Evolutionary conservation across 768 basidiomycete species (phyloP), one percentile per base, ranked within the genome.

Genomic region (Psilocybe cubensis): DNA sequence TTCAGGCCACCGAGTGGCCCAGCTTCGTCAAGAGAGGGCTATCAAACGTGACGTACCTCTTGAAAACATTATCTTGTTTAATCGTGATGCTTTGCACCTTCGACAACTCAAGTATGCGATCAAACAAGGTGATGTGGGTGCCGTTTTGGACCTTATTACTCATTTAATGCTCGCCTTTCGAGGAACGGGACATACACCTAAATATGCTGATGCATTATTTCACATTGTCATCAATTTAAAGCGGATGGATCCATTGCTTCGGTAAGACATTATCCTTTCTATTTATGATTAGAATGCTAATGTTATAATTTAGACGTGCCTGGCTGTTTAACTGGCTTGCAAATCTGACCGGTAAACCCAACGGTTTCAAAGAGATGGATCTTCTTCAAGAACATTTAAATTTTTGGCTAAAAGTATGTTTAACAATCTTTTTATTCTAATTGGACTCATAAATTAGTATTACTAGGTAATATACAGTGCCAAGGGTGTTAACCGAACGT

Each of bases 331-430:
- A 70, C 46, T 70, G 69, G 69, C 57, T 70, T 0, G 61, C 63
- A 0, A 70, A 70, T 49, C 47, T 63, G 1, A 40, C 2, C 33
- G 66, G 66, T 0, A 38, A 46, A 1, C 5, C 21, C 1, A 49
- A 63, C 25, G 54, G 57, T 4, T 70, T 68, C 57, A 66, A 66
- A 35, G 68, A 68, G 42, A 63, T 70, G 46, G 68, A 69, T 52
- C 57, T 69, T 35, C 50, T 65, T 1, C 58, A 66, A 42, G 65
- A 66, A 43, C 65, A 66, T 41, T 51, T 48, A 48, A 67, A 67
- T 25, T 68, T 67, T 38, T 71, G 66, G 65, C 42, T 53, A 1
- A 70, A 71, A 57, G 67, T 68, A 18, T 41, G 45, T 47, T 23
- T 20, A 12, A 38, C 9, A 11, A 18, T 23, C 11, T 29, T 28